Evolutionary conservation across 257 asterid genomes (phyloP).

Genomic region (Marsdenia floribunda): DNA sequence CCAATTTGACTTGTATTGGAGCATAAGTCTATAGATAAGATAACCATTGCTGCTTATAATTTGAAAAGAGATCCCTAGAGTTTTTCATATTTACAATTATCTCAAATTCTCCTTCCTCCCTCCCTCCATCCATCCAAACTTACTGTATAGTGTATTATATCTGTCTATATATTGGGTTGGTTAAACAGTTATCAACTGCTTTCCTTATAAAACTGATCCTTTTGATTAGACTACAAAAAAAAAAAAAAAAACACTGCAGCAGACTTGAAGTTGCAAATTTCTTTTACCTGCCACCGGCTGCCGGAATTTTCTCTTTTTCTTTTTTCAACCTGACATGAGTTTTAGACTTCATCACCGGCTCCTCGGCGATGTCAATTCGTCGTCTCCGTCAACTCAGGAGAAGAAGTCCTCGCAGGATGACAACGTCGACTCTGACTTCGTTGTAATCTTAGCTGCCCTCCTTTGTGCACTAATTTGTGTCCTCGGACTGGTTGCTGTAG

Average conservation of each 20-base stretch:
- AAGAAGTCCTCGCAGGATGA: background rate
- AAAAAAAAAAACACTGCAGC: too few relatives aligned
- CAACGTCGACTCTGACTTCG: slow-evolving; percentile 38
- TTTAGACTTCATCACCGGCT: slow-evolving; percentile 3
- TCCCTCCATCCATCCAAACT: too few relatives aligned
- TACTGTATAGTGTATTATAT: too few relatives aligned
- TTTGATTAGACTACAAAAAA: background rate
- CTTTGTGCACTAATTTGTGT: slow-evolving; percentile 48
- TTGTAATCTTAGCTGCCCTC: slow-evolving; percentile 41
- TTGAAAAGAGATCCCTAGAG: background rate
- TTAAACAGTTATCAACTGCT: slow-evolving; percentile 7
- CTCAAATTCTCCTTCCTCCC: background rate
- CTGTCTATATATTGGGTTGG: background rate
- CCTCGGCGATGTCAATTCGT: slow-evolving; percentile 16
- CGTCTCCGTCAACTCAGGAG: slow-evolving; percentile 4
- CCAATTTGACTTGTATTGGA: too few relatives aligned
- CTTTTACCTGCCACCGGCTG: background rate
- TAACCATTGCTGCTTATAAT: background rate
- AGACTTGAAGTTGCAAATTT: background rate
- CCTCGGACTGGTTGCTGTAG: slow-evolving; percentile 43
- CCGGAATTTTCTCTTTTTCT: background rate
- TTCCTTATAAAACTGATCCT: slow-evolving; percentile 5
- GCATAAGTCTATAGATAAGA: too few relatives aligned
- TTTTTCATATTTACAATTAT: background rate
- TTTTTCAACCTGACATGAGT: slow-evolving; percentile 12